Conservation (phyloP, 2,329 filamentous ascomycete species). For the Trichothecium roseum region DNA sequence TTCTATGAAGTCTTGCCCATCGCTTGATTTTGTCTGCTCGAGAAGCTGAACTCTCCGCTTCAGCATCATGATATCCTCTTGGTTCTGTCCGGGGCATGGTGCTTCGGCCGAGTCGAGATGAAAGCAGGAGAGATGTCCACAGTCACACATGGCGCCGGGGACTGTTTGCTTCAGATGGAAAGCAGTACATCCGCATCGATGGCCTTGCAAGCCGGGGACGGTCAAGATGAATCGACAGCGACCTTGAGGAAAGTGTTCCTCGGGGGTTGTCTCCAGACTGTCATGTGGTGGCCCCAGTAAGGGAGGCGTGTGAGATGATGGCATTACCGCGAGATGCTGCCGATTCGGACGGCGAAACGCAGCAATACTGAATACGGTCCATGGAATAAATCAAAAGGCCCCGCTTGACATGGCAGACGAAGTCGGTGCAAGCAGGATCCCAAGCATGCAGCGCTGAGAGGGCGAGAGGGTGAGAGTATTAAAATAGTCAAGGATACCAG, state of each 20-base stretch:
- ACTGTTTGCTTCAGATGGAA: constrained; percentile 44
- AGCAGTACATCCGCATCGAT: constrained; percentile 47
- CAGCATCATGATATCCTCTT: constrained; percentile 17
- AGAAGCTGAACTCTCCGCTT: constrained; percentile 3
- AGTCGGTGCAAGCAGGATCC: too few species aligned
- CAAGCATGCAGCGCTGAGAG: too few species aligned
- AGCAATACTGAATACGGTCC: too few species aligned
- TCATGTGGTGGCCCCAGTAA: too few species aligned
- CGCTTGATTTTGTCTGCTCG: constrained; percentile 8
- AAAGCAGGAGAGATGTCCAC: constrained; percentile 50
- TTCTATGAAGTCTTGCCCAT: constrained; percentile 25
- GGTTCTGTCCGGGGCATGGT: constrained; percentile 38
- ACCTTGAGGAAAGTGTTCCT: constrained; percentile 37
- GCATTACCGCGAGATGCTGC: too few species aligned
- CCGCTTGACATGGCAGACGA: too few species aligned
- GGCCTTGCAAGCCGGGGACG: constrained; percentile 44
- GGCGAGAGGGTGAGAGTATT: too few species aligned
- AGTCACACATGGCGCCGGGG: constrained; percentile 45
- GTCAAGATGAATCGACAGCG: constrained; percentile 50
- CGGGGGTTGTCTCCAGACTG: too few species aligned
- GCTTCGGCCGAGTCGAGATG: constrained; percentile 38
- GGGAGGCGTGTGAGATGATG: too few species aligned
- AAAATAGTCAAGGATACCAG: too few species aligned
- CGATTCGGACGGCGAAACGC: too few species aligned
- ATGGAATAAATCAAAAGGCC: too few species aligned